A percentile compares a stretch with the other conserved stretches of the same genome.
phyloP scores from a whole-genome alignment of 768 basidiomycete genomes.

The Mycena indigotica region DNA sequence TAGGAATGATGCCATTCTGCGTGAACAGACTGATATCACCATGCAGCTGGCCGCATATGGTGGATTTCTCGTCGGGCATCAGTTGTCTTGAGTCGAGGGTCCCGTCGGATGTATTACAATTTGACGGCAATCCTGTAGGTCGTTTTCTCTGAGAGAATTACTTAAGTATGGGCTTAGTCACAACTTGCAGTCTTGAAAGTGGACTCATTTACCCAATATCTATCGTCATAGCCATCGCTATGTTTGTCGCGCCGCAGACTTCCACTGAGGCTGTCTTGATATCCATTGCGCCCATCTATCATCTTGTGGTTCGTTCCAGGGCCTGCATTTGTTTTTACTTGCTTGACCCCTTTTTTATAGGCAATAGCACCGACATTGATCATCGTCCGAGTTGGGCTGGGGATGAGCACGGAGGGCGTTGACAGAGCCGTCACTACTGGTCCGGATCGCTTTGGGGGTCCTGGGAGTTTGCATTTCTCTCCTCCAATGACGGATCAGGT shows the following conservation, averaged over 20 bases:
- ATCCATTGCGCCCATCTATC: conserved; percentile 4
- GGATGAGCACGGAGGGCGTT: conserved; percentile 14
- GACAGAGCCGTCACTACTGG: neutral
- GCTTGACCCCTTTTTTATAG: neutral
- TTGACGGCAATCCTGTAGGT: conserved; percentile 12
- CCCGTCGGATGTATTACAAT: conserved; percentile 8
- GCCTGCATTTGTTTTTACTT: neutral
- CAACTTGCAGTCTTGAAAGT: conserved; percentile 10
- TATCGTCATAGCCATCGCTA: neutral
- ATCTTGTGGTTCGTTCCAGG: conserved; percentile 6
- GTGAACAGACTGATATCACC: neutral
- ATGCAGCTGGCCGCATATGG: conserved; percentile 14
- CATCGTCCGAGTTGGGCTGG: conserved; percentile 14
- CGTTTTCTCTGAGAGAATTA: neutral
- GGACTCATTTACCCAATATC: conserved; percentile 10
- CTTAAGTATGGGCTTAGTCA: neutral
- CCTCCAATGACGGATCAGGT: no score
- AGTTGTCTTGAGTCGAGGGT: neutral
- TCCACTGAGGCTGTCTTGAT: conserved; percentile 4
- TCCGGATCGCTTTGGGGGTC: neutral
- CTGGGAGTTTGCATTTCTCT: neutral
- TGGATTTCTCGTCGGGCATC: conserved; percentile 10
- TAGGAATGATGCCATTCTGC: neutral
- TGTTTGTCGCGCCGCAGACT: conserved; percentile 2
- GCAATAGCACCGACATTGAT: conserved; percentile 13